Base-by-base conservation (phyloP, 2,329 filamentous ascomycete species). In the Raffaelea albimanens region DNA sequence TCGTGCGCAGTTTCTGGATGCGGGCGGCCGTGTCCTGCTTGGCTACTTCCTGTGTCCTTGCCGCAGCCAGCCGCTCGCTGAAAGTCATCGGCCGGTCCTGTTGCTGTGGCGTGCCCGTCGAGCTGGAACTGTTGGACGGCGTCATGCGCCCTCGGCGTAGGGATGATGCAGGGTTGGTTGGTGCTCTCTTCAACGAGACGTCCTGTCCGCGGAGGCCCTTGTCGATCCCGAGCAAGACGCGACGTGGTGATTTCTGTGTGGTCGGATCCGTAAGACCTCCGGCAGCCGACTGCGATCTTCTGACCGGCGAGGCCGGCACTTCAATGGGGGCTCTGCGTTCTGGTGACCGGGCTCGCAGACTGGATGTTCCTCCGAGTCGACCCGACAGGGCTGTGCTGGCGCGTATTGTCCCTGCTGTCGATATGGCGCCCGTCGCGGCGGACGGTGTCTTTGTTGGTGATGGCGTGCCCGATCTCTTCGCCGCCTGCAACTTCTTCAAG, bases 191-290 rank as follows among this genome's bases (percentile, higher is more conserved):
- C 23, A 97, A 68, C 3, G 90, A 96, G 29, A 97, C 74, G 57
- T 96, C 88, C 50, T 79, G 79, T 2, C 83, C 89, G 56, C 75
- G 84, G 33, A 90, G 68, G 1, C 88, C 89, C 61, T 95, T 94
- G 65, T 95, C 90, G 52, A 97, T 94, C 5, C 93, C 91, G 16
- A 97, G 64, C 18, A 88, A 66, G 14, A 93, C 78, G 51, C 90
- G 76, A 46, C 84, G 84, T 1, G 93, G 91, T 1, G 90, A 96
- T 22, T 75, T 79, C 33, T 80, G 82, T 7, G n/a, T n/a, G n/a
- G 25, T 29, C 25, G 13, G 7, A 29, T 29, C 25, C 14, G 77
- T 69, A n/a, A 68, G 69, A 16, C 68, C 59, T 2, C 71, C 60
- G 13, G 69, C 60, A 1, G 66, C 60, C 14, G 69, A 63, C 62